Evolutionary conservation across 768 basidiomycete species (phyloP).

Genomic region (Cubamyces lactineus): DNA sequence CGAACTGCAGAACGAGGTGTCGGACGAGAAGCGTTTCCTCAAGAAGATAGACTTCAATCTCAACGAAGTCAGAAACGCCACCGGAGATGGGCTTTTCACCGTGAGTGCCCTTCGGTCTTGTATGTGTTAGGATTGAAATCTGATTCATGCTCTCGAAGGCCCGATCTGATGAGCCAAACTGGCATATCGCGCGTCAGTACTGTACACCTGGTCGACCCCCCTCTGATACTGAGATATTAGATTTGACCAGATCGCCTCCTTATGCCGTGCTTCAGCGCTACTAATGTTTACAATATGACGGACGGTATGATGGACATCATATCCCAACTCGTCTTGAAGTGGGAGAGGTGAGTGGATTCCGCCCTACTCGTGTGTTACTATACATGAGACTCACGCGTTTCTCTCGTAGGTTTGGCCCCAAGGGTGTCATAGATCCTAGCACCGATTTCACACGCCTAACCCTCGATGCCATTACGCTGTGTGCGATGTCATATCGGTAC

Average conservation of each 20-base stretch:
- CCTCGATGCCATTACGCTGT: slow-evolving; percentile 50
- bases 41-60: slow-evolving; percentile 42
- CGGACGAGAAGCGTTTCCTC: slow-evolving; percentile 46
- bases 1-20: slow-evolving; percentile 44
- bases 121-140: slow-evolving; percentile 27
- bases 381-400: background rate
- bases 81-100: slow-evolving; percentile 47
- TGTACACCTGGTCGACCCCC: no score
- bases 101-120: slow-evolving; percentile 31
- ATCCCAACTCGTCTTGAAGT: slow-evolving; percentile 47
- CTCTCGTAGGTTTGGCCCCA: slow-evolving; percentile 44
- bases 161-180: slow-evolving; percentile 48
- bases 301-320: slow-evolving; percentile 51
- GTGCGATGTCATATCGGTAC: slow-evolving; percentile 46
- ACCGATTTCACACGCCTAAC: slow-evolving; percentile 52
- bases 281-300: slow-evolving; percentile 47
- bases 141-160: slow-evolving; percentile 28
- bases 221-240: background rate
- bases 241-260: slow-evolving; percentile 40
- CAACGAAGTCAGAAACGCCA: slow-evolving; percentile 38
- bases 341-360: slow-evolving; percentile 43
- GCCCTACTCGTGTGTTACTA: background rate
- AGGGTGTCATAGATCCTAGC: slow-evolving; percentile 43
- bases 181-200: slow-evolving; percentile 47
- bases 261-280: slow-evolving; percentile 46